Base-by-base conservation (phyloP, 139 green algal genomes). In the Microglena sp. region DNA sequence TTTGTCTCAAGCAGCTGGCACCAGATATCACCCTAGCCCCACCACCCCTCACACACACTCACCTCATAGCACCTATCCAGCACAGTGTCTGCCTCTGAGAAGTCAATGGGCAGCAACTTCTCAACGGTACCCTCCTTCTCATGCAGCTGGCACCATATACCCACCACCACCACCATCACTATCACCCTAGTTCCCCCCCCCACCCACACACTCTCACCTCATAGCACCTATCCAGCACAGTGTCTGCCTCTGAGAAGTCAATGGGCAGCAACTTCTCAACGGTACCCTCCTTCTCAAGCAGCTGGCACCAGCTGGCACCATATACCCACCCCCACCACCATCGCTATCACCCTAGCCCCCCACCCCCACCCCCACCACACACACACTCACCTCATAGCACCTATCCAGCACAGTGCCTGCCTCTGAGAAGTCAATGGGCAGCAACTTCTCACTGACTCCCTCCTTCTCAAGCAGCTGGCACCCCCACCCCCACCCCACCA, bases 61-160 rank as follows among this genome's bases (percentile, higher is more conserved):
- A 82, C 73, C 66, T 84, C 66, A 18, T 90, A 31, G 78, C 78
- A 88, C 50, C 76, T 76, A 33, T 95, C 89, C 68, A 89, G 93
- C 1, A 92, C 81, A 33, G 84, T 84, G 24, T 90, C 83, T 2
- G 77, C 72, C 35, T 95, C 84, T 31, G 60, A 71, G 64, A 95
- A 93, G 77, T 96, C 90, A 31, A 95, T 72, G 36, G 78, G 73
- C 3, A 92, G 62, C 68, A 94, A 95, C 55, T 86, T 81, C 55
- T 89, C 79, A 26, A 92, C 79, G 18, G 88, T 67, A 27, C 82
- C 84, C 58, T 95, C 87, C 27, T 82, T 66, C 55, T 82, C 73
- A 55, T 95, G 67, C 35, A 78, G 56, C 76, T 86, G 74, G 5
- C 62, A 69, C 85, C 85, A 87, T 36, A 71, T n/a, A n/a, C n/a